Base-by-base conservation (phyloP, 768 basidiomycete species). In the Amanita inopinata region DNA sequence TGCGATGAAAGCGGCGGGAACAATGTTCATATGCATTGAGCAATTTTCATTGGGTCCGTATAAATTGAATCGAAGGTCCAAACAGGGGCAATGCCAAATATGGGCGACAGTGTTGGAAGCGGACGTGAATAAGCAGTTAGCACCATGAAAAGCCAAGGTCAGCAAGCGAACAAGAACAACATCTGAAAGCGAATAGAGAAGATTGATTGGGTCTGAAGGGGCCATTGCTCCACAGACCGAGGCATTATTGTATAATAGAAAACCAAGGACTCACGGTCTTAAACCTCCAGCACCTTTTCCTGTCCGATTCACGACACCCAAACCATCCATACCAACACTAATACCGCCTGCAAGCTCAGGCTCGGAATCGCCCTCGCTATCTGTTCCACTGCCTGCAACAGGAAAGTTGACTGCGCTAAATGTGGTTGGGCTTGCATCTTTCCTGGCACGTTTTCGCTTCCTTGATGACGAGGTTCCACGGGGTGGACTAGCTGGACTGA, bases 301-400 rank as follows among this genome's bases (percentile, higher is more conserved):
- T 35, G 55, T 53, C 38, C 52, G 53, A 22, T 60, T 60, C 14
- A 52, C 49, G 1, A 68, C 65, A 18, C 68, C 69, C 37, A 73
- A 51, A 2, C 69, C 71, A 41, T 58, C 66, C 53, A 70, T 59
- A 9, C 71, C 72, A 11, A 74, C 67, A 46, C 63, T 67, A 47
- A 72, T 69, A 0, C 67, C 67, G 12, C 64, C 67, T 19, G 56
- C 56, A 30, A 54, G 53, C 2, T 51, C 56, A 14, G 53, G 51
- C 25, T 55, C 54, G 12, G 64, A 65, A 1, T 69, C 67, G 32
- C 65, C 66, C 0, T 71, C 66, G 32, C 62, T 64, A 5, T 67
- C 67, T 5, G 58, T 60, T 31, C 64, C 68, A 38, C 61, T 65
- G 9, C 47, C 55, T 11, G 9, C 33, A 35, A 35, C 33, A n/a